Evolutionary conservation across 2,329 filamentous ascomycete species (phyloP).

Genomic region (Nemania diffusa): DNA sequence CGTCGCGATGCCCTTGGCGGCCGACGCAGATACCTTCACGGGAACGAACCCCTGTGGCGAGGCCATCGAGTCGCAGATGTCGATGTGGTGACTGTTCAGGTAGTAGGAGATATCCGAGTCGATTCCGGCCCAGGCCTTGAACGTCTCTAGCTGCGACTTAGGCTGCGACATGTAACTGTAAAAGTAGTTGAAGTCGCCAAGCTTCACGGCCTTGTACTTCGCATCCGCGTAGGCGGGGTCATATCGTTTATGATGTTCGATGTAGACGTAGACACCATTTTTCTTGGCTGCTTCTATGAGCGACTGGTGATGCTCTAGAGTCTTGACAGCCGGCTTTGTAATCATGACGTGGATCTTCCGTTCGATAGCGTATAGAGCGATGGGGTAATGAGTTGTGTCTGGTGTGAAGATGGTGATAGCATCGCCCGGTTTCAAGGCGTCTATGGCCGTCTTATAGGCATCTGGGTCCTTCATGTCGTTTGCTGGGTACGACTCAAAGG

Average conservation of each 20-base stretch:
- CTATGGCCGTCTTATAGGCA: conserved; percentile 89
- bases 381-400: conserved; percentile 91
- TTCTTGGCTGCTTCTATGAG: conserved; percentile 78
- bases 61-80: conserved; percentile 93
- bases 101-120: conserved; percentile 97
- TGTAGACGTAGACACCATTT: conserved; percentile 85
- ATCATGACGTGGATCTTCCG: conserved; percentile 89
- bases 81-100: conserved; percentile 93
- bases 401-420: conserved; percentile 97
- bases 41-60: conserved; percentile 76
- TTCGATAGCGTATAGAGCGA: conserved; percentile 91
- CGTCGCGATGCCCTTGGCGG: conserved; percentile 81
- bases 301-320: conserved; percentile 79
- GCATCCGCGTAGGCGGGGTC: conserved; percentile 94
- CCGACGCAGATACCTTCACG: conserved; percentile 80
- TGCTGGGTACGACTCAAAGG: conserved; percentile 83
- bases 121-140: conserved; percentile 92
- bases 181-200: conserved; percentile 98
- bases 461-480: conserved; percentile 79
- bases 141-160: conserved; percentile 91
- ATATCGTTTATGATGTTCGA: conserved; percentile 97
- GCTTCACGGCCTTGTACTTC: conserved; percentile 75
- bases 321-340: conserved; percentile 93
- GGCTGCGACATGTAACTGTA: conserved; percentile 97
- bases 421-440: conserved; percentile 81